A percentile compares a stretch with the other conserved stretches of the same genome.
Evolutionary conservation across 2,329 filamentous ascomycete species (phyloP).

Genomic region (Colletotrichum sp.): DNA sequence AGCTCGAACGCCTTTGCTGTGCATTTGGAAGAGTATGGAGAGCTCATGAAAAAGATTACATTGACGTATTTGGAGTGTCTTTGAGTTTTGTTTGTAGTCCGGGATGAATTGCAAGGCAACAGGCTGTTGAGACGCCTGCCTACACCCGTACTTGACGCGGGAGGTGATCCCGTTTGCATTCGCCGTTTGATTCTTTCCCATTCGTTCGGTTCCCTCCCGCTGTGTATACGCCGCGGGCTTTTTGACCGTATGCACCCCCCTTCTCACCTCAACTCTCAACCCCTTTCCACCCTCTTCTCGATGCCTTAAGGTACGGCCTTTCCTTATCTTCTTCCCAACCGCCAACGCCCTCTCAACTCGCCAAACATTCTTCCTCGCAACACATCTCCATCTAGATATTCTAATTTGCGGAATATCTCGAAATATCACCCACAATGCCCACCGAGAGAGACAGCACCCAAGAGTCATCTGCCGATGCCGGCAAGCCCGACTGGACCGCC

Average conservation of each 20-base stretch:
- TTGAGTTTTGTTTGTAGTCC: neutral
- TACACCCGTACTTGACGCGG: neutral
- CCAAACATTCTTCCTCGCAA: neutral
- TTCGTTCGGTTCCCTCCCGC: neutral
- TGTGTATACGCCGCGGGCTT: neutral
- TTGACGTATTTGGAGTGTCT: neutral
- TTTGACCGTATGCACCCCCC: neutral
- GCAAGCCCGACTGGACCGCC: neutral
- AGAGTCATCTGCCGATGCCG: neutral
- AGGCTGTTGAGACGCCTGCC: neutral
- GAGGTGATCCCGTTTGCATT: neutral
- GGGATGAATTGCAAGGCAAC: neutral
- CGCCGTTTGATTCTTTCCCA: neutral
- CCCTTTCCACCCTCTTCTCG: neutral
- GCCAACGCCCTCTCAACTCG: neutral
- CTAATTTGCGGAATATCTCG: neutral
- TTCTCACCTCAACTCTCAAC: neutral
- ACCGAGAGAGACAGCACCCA: neutral
- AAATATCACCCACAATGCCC: neutral
- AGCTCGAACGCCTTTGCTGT: neutral
- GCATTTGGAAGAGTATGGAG: neutral
- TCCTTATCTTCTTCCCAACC: neutral
- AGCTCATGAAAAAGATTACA: neutral
- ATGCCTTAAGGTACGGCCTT: neutral
- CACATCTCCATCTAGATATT: neutral